These are phyloP conservation scores for Metschnikowia amazonensis DNA, from an alignment of 805 yeast genomes.

Conservation along the genomic window DNA sequence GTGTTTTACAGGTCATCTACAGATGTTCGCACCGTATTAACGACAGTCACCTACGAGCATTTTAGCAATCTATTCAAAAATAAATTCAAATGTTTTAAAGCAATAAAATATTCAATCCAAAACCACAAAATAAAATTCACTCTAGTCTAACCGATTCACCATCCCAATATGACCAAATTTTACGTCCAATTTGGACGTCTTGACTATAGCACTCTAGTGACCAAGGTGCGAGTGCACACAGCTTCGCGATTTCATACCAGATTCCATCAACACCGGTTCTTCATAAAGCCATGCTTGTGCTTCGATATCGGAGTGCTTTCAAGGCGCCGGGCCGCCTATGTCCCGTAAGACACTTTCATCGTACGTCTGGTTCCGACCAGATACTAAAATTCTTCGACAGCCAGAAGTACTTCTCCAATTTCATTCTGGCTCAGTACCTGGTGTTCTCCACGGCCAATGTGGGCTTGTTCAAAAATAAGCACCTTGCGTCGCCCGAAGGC, in stretches of 20 bases:
- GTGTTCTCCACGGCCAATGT: constrained; percentile 14
- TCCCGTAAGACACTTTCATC: constrained; percentile 6
- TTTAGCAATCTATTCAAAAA: no score
- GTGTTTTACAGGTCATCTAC: no score
- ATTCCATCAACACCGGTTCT: background rate
- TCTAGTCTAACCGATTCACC: no score
- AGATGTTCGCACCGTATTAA: no score
- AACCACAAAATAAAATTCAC: no score
- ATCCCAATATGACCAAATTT: no score
- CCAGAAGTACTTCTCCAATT: constrained; percentile 50
- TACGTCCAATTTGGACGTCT: no score
- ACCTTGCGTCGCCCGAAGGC: constrained; percentile 66
- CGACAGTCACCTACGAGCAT: no score
- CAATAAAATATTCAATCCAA: no score
- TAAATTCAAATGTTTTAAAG: no score
- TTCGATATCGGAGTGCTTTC: background rate
- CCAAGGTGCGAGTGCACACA: no score
- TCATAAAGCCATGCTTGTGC: background rate
- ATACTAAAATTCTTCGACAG: constrained; percentile 59
- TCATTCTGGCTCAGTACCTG: constrained; percentile 33
- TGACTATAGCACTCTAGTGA: no score
- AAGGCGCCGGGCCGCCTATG: background rate
- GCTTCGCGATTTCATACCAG: background rate
- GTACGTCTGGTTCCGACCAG: constrained; percentile 19
- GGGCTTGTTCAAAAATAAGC: constrained; percentile 71